Percentiles rank a stretch among this genome's conserved stretches.
phyloP scores from a whole-genome alignment of 2,329 filamentous ascomycete species.

The Tolypocladium tundrense region DNA sequence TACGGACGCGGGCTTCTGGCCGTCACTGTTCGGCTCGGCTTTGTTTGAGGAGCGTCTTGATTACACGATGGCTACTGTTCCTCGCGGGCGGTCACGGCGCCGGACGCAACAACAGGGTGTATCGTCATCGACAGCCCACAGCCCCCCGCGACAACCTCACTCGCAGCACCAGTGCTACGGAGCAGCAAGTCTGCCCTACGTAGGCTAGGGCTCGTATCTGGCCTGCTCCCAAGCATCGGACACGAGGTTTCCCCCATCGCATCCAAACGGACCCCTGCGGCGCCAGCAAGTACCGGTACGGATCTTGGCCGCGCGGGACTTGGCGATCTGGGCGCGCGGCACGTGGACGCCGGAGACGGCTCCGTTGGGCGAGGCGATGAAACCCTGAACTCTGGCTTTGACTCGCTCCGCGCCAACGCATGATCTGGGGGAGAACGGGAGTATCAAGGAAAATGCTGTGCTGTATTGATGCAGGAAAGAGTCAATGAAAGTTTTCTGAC shows the following conservation, averaged over 20 bases:
- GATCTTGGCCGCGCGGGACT: too few species aligned
- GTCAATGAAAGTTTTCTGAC: too few species aligned
- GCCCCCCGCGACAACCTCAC: background rate
- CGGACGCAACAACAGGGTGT: background rate
- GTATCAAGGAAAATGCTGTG: background rate
- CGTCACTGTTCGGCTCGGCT: background rate
- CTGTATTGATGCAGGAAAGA: background rate
- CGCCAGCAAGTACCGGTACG: background rate
- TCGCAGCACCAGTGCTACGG: background rate
- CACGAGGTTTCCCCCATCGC: background rate
- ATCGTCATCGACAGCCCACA: background rate
- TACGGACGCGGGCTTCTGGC: background rate
- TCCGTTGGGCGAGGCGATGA: background rate
- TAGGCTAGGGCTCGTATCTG: background rate
- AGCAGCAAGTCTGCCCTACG: background rate
- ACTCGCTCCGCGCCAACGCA: too few species aligned
- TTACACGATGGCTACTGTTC: background rate
- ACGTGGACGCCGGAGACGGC: background rate
- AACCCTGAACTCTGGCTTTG: too few species aligned
- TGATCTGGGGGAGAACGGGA: background rate
- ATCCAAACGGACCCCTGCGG: background rate
- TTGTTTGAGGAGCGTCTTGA: background rate
- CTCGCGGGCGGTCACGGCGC: background rate
- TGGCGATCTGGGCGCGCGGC: background rate
- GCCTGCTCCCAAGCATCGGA: background rate